phyloP scores from a whole-genome alignment of 441 rosid species.

The Gossypium trilobum region DNA sequence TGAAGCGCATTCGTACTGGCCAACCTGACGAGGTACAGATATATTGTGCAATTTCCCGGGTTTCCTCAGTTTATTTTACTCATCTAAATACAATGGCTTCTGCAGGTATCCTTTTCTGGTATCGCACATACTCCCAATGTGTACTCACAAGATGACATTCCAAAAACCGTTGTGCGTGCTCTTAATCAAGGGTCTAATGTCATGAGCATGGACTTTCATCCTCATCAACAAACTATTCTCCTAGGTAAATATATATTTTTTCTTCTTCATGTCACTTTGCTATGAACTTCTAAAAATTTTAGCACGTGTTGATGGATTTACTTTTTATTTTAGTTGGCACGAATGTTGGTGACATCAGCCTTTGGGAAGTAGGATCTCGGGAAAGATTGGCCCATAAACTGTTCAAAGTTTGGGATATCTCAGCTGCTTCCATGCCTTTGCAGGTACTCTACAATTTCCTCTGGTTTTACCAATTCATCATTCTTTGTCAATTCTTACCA shows the following conservation, averaged over 20 bases:
- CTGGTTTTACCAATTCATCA: not conserved
- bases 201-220: constrained; percentile 68
- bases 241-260: constrained; percentile 28
- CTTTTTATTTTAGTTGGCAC: constrained; percentile 37
- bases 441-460: constrained; percentile 32
- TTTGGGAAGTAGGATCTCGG: constrained; percentile 54
- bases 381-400: constrained; percentile 40
- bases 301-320: not conserved
- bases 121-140: constrained; percentile 34
- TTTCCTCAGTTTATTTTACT: not conserved
- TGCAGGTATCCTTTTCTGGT: constrained; percentile 33
- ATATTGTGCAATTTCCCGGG: not conserved
- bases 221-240: constrained; percentile 45
- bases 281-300: not conserved
- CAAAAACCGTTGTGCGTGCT: constrained; percentile 35
- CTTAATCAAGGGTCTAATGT: constrained; percentile 49
- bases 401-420: constrained; percentile 56
- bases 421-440: constrained; percentile 28
- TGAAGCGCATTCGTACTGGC: constrained; percentile 61
- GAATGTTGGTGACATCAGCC: constrained; percentile 41
- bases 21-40: constrained; percentile 52
- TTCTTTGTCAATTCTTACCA: not conserved
- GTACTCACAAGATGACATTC: constrained; percentile 48
- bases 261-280: not conserved
- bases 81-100: not conserved